Percentiles rank a stretch among this genome's conserved stretches.
Evolutionary conservation across 345 rosid genomes (phyloP).

Genomic region (Acer campestre): DNA sequence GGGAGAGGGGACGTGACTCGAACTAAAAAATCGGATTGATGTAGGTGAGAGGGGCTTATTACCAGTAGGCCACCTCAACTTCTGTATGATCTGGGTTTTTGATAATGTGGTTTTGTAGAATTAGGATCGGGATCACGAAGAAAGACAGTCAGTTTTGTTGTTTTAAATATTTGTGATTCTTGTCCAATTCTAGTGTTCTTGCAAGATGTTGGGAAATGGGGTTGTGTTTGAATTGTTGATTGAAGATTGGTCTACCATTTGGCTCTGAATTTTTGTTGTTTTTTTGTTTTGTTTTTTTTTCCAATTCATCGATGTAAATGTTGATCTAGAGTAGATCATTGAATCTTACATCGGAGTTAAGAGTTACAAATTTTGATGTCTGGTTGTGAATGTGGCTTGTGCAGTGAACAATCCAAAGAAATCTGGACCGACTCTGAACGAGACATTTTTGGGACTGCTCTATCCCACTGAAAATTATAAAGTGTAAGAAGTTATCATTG

Average conservation of each 20-base stretch:
- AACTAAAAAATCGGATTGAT: not conserved
- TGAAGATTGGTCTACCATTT: not conserved
- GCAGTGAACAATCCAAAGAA: constrained; percentile 93
- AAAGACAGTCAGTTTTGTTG: not conserved
- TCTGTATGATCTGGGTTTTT: not conserved
- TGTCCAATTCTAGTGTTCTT: not conserved
- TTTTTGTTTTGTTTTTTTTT: not conserved
- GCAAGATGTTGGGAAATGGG: not conserved
- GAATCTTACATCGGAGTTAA: not conserved
- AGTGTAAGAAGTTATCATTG: constrained; percentile 59
- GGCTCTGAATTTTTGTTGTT: not conserved
- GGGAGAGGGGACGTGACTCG: not conserved
- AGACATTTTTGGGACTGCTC: constrained; percentile 89
- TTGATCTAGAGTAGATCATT: not conserved
- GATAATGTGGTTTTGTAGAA: not conserved
- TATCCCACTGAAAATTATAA: constrained; percentile 91
- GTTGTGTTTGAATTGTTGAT: not conserved
- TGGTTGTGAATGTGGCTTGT: constrained; percentile 21
- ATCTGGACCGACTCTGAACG: constrained; percentile 76
- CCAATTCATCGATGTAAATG: not conserved
- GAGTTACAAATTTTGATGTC: constrained; percentile 10
- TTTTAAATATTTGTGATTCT: not conserved
- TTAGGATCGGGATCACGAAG: not conserved
- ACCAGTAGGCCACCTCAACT: not conserved
- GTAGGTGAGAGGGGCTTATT: not conserved